phyloP scores from a whole-genome alignment of 2,329 filamentous ascomycete genomes.

The Onygena corvina region DNA sequence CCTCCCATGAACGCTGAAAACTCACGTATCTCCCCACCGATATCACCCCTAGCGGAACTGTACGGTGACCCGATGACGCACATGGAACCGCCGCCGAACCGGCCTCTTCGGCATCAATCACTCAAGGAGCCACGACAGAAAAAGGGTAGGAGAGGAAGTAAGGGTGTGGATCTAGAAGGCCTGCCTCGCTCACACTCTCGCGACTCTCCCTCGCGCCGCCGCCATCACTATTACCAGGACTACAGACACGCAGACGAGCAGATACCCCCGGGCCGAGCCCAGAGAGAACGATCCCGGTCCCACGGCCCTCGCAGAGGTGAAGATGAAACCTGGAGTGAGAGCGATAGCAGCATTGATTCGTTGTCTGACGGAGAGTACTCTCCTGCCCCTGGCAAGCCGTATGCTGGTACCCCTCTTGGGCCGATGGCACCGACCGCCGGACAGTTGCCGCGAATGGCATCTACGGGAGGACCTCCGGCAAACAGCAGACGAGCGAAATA shows the following conservation, averaged over 20 bases:
- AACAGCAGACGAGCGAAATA: background rate
- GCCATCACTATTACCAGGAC: constrained; percentile 1
- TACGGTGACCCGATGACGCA: background rate
- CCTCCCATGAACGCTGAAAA: background rate
- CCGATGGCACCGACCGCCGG: background rate
- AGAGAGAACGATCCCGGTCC: background rate
- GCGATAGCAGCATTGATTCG: background rate
- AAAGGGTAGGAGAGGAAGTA: background rate
- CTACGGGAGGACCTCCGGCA: background rate
- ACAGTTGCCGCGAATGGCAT: background rate
- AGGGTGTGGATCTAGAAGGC: background rate
- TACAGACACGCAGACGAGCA: background rate
- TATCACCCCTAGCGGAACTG: background rate
- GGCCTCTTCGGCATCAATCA: background rate
- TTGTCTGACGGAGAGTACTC: background rate
- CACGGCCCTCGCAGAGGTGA: background rate
- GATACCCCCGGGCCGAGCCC: background rate
- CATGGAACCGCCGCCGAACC: background rate
- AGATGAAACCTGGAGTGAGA: background rate
- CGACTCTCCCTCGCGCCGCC: background rate
- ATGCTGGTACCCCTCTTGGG: background rate
- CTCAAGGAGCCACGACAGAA: background rate
- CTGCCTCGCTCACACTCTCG: constrained; percentile 1
- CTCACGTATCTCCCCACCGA: background rate
- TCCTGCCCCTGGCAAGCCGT: background rate